Percentiles rank a stretch among this genome's conserved stretches.
phyloP scores from a whole-genome alignment of 1,284 basidiomycete species.

The Jaminaea rosea region DNA sequence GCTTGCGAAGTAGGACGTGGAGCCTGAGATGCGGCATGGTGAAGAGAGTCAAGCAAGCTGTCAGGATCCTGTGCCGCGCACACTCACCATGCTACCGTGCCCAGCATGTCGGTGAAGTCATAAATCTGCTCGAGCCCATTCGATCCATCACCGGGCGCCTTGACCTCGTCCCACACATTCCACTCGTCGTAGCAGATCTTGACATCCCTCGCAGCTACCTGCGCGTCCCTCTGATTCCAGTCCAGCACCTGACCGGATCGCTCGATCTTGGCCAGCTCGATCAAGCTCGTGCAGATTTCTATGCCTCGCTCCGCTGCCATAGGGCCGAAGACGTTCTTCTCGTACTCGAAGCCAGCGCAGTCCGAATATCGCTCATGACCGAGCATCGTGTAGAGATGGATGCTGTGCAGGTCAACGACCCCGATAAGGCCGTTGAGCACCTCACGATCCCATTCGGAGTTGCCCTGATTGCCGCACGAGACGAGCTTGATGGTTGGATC shows the following conservation, averaged over 20 bases:
- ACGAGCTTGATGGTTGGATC: conserved; percentile 58
- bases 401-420: conserved; percentile 48
- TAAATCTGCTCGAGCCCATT: conserved; percentile 58
- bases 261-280: conserved; percentile 47
- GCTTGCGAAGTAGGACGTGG: conserved; percentile 59
- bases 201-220: conserved; percentile 19
- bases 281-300: conserved; percentile 48
- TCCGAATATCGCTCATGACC: conserved; percentile 25
- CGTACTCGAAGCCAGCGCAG: conserved; percentile 50
- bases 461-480: conserved; percentile 57
- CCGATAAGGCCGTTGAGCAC: conserved; percentile 47
- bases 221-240: conserved; percentile 17
- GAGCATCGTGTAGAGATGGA: conserved; percentile 43
- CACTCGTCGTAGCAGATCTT: conserved; percentile 56
- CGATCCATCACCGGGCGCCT: conserved; percentile 46
- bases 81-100: conserved; percentile 57
- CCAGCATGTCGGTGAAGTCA: conserved; percentile 59
- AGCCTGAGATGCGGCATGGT: too few relatives aligned
- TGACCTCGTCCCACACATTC: conserved; percentile 55
- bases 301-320: conserved; percentile 49
- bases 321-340: conserved; percentile 51
- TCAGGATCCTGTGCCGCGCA: too few relatives aligned
- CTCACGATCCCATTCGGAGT: conserved; percentile 47
- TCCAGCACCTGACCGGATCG: conserved; percentile 13
- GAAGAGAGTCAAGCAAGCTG: too few relatives aligned